Percentiles rank a stretch among this genome's conserved stretches.
These are phyloP conservation scores for Emergomyces pasteurianus DNA, from an alignment of 2,329 filamentous ascomycete species.

Conservation along the genomic window DNA sequence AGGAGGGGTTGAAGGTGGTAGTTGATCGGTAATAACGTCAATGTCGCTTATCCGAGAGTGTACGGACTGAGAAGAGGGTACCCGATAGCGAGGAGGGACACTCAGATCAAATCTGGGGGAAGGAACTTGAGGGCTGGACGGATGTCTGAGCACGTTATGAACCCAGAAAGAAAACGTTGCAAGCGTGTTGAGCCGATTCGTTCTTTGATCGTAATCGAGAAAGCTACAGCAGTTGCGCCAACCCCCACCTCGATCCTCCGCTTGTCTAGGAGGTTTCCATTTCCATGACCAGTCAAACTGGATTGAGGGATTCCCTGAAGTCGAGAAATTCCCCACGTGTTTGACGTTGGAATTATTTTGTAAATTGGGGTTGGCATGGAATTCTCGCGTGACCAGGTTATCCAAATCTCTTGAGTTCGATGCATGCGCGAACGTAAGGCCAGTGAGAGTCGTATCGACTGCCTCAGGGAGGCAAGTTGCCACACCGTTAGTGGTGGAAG, in stretches of 20 bases:
- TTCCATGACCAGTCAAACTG: conserved; percentile 95
- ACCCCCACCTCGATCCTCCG: conserved; percentile 74
- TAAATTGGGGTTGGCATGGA: conserved; percentile 91
- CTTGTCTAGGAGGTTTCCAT: conserved; percentile 77
- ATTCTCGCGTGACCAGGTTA: conserved; percentile 86
- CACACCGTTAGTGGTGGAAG: conserved; percentile 36
- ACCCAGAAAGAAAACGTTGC: conserved; percentile 95
- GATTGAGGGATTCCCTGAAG: conserved; percentile 68
- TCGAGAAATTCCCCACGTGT: conserved; percentile 83
- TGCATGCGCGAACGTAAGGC: conserved; percentile 84
- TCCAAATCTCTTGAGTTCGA: conserved; percentile 79
- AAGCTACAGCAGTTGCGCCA: conserved; percentile 97
- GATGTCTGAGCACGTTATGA: conserved; percentile 41
- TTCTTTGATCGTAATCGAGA: conserved; percentile 90
- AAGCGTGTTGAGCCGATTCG: conserved; percentile 76
- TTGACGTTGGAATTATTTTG: conserved; percentile 96
- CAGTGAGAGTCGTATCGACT: conserved; percentile 67
- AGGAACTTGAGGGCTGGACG: conserved; percentile 49
- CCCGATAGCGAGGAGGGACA: conserved; percentile 63
- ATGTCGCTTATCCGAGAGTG: conserved; percentile 67
- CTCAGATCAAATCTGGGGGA: conserved; percentile 57
- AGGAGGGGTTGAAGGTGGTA: conserved; percentile 12
- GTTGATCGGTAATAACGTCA: conserved; percentile 39
- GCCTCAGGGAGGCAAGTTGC: conserved; percentile 39
- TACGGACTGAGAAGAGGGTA: conserved; percentile 78